Base-by-base conservation (phyloP, 2,329 filamentous ascomycete species). In the Calonectria hawksworthii region DNA sequence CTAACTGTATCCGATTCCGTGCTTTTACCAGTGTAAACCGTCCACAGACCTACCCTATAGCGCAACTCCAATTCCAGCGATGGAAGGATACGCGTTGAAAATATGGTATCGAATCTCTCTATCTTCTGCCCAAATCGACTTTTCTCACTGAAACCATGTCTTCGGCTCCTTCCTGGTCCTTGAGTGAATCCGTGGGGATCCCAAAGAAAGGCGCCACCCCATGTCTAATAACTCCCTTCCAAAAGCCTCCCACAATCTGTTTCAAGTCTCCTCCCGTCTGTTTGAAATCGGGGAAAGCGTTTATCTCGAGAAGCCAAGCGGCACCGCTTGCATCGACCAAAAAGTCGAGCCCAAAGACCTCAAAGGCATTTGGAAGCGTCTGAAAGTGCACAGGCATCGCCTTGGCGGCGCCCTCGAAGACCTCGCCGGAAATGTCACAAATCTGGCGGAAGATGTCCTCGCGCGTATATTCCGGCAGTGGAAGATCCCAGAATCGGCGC, bases 221-320 rank as follows among this genome's bases (percentile, higher is more conserved):
- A 77, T 90, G 86, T 71, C 92, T 88, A 52, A 98, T 88, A 28
- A 95, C 93, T 14, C 92, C 94, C 80, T 92, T 89, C 89, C 98
- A 97, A 78, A 99, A 88, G 10, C 93, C 94, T 26, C 88, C 90
- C 30, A 99, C 93, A 51, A 99, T 85, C 0, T 87, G 90, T 82
- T 90, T 92, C 77, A 98, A 85, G 72, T 94, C 93, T 0, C 95
- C 96, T 11, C 97, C 97, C 21, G 96, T 98, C 90, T 99, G 96
- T 82, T 91, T 93, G 83, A 99, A 99, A 86, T 99, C 97, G 13
- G 97, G 97, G 85, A 98, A 99, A 0, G 96, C 95, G 87, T 99
- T 99, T 38, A 98, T 91, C 87, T 99, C 97, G 72, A 99, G 87
- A 81, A 99, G 84, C 92, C 93, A 98, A 4, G 92, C 91, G 4